phyloP scores from a whole-genome alignment of 1,139 yeast species.

The Petasospora fabianii region DNA sequence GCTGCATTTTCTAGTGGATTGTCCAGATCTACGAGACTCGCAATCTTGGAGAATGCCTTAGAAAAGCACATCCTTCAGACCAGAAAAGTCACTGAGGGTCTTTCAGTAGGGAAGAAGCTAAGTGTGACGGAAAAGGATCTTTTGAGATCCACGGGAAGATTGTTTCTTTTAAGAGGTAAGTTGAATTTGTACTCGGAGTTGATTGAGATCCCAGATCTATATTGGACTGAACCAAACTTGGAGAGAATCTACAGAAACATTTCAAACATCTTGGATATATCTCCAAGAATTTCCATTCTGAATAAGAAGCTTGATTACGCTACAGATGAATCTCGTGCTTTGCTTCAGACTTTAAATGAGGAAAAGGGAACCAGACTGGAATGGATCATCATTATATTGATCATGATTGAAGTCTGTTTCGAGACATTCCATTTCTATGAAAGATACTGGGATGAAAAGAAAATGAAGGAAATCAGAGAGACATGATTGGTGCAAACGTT shows the following conservation, averaged over 20 bases:
- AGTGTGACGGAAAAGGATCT: slow-evolving; percentile 62
- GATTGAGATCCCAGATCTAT: slow-evolving; percentile 87
- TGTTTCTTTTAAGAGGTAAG: slow-evolving; percentile 73
- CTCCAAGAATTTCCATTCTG: slow-evolving; percentile 71
- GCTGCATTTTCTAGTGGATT: slow-evolving; percentile 88
- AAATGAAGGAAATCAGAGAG: slow-evolving; percentile 5
- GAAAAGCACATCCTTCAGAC: slow-evolving; percentile 65
- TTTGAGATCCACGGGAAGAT: slow-evolving; percentile 65
- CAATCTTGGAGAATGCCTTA: slow-evolving; percentile 68
- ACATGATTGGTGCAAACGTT: not conserved
- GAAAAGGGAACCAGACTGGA: slow-evolving; percentile 74
- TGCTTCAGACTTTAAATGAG: slow-evolving; percentile 71
- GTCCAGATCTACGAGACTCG: slow-evolving; percentile 80
- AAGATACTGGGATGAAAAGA: slow-evolving; percentile 30
- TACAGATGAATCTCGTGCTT: slow-evolving; percentile 79
- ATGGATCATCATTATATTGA: slow-evolving; percentile 81
- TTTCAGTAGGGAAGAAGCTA: slow-evolving; percentile 60
- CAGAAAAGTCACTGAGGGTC: slow-evolving; percentile 57
- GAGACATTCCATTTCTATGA: slow-evolving; percentile 65
- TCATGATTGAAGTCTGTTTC: slow-evolving; percentile 79
- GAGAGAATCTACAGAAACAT: slow-evolving; percentile 71
- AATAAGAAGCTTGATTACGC: slow-evolving; percentile 87
- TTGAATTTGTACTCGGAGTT: slow-evolving; percentile 83
- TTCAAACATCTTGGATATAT: slow-evolving; percentile 68
- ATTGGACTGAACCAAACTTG: slow-evolving; percentile 87